Evolutionary conservation across 2,329 filamentous ascomycete species (phyloP), one percentile per base, ranked within the genome.

Genomic region (Salinomyces thailandicus): DNA sequence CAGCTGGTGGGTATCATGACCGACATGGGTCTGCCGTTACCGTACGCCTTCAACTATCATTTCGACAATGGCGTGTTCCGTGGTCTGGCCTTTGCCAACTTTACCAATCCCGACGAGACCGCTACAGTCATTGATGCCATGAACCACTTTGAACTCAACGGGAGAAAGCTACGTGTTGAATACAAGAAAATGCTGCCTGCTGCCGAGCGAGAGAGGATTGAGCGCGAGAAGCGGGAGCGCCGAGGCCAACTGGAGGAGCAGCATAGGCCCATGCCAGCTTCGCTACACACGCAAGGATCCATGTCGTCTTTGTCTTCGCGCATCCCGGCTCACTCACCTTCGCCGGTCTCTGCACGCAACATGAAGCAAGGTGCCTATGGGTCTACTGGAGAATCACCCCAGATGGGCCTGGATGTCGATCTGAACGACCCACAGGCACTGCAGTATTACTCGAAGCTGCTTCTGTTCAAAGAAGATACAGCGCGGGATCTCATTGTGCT

Each of bases 101-200:
- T 96, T 61, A 93, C 91, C 22, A 94, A 85, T 12, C 78, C 91
- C 1, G 84, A 95, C 47, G 91, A 98, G 61, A 98, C 91, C 0
- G 81, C 84, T 9, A 73, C 81, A 33, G 91, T 96, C 33, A 98
- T 98, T 44, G 82, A 94, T 40, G 74, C 81, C 35, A 81, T 98
- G 72, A 98, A 98, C 57, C 86, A 93, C 51, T 82, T 95, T 61
- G 91, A 96, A 55, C 75, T 98, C 6, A 86, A 94, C 57, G 91
- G 91, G 31, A 76, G 91, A 43, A 96, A 96, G 65, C 67, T 98
- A 48, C 75, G 91, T 33, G 91, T 98, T 17, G 91, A 98, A 62
- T 98, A 96, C 68, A 98, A 98, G 72, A 96, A 96, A 67, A 96
- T 98, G 91, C 74, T 98, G 4, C 91, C 91, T 1, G 76, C 93